Evolutionary conservation across 2,329 filamentous ascomycete species (phyloP), one percentile per base, ranked within the genome.

Genomic region (Penicillium freii): DNA sequence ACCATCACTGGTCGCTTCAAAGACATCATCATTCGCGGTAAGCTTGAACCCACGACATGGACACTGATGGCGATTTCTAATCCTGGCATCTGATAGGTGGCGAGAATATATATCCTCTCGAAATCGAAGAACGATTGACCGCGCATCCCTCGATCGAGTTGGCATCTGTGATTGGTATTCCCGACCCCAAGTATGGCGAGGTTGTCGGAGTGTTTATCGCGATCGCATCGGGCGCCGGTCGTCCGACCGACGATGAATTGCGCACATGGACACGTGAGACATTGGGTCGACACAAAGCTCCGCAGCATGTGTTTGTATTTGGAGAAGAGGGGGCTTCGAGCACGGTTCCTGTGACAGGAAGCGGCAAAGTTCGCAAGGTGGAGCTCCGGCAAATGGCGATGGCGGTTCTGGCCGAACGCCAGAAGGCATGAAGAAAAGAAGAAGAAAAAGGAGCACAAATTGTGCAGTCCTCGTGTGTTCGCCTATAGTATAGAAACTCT

Each of bases 1-100:
- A 81, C 79, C 7, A 91, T 92, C 63, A 91, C 88, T 0, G 88
- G 89, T 0, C 79, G 88, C 21, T 90, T 90, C 75, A 91, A 91
- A 75, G 89, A 92, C 58, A 90, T 91, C 36, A 90, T 91, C 57
- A 91, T 91, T 59, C 79, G 88, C 66, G 88, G 86, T 73, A 64
- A 38, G 70, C 38, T 39, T 6, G 25, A 13, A 44, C 19, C 42
- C 49, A 27, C 29, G 13, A n/a, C 23, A 39, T 19, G 21, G 29
- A n/a, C 43, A 11, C 43, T 49, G 27, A 53, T 54, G 52, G 43
- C 17, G 2, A 21, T 54, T 27, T n/a, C 56, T 61, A 23, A 52
- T 36, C 21, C 36, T 23, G 25, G 4, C 17, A 29, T 39, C 15
- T 29, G 23, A 49, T 17, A 82, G 85, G 87, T 54, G 88, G 88